A percentile compares a stretch with the other conserved stretches of the same genome.
These are phyloP conservation scores for Populus euphratica DNA, from an alignment of 345 rosid species.

Conservation along the genomic window DNA sequence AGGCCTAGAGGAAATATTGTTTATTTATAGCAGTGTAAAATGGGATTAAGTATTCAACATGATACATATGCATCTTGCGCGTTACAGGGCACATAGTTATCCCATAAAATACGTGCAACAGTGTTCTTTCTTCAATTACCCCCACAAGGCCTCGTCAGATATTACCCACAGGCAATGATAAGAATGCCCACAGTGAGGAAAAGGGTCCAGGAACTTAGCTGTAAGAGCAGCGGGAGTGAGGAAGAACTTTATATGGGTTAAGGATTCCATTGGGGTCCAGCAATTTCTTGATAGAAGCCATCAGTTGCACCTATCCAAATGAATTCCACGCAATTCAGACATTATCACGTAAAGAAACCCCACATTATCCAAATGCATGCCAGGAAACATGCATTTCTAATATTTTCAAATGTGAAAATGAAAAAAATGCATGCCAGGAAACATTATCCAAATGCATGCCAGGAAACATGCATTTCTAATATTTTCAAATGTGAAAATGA, in stretches of 20 bases:
- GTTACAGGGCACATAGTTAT: not conserved
- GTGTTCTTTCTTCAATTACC: not conserved
- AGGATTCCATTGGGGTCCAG: constrained; percentile 81
- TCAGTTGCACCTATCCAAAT: constrained; percentile 54
- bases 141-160: not conserved
- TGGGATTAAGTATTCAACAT: not conserved
- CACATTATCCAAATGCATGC: not conserved
- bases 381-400: not conserved
- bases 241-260: constrained; percentile 87
- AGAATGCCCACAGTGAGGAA: not conserved
- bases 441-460: not conserved
- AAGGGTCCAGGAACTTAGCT: not conserved
- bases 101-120: not conserved
- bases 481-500: not conserved
- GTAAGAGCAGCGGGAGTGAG: constrained; percentile 31
- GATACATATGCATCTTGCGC: not conserved
- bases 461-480: not conserved
- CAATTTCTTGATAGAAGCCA: constrained; percentile 74
- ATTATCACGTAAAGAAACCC: not conserved
- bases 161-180: not conserved
- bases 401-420: not conserved
- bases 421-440: not conserved
- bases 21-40: not conserved
- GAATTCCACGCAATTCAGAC: constrained; percentile 11
- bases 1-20: not conserved